These are phyloP conservation scores for Carnegiea gigantea DNA, from an alignment of 179 eudicot genomes.

Conservation along the genomic window DNA sequence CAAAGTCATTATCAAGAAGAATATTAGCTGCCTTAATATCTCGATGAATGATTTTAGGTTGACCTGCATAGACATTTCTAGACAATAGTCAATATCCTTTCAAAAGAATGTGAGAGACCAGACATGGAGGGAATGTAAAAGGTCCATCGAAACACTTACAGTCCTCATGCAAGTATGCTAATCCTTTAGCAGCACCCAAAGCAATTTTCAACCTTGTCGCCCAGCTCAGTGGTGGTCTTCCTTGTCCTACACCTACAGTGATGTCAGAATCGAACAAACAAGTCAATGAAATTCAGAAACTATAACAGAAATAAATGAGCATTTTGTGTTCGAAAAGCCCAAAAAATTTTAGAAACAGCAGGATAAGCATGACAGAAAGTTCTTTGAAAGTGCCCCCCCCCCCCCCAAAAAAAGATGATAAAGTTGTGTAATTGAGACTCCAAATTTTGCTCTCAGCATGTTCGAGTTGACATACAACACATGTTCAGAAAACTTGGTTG, in stretches of 20 bases:
- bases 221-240: conserved; percentile 60
- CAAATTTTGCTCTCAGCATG: background rate
- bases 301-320: background rate
- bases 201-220: conserved; percentile 69
- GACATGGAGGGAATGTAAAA: background rate
- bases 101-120: background rate
- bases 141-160: conserved; percentile 47
- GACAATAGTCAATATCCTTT: conserved; percentile 18
- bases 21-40: conserved; percentile 87
- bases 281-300: background rate
- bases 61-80: conserved; percentile 47
- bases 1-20: conserved; percentile 69
- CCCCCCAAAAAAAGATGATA: background rate
- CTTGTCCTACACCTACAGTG: conserved; percentile 44
- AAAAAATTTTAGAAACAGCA: background rate
- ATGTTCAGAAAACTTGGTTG: background rate
- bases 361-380: background rate
- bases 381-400: background rate
- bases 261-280: background rate
- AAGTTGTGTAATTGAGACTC: background rate
- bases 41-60: conserved; percentile 84
- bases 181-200: conserved; percentile 75
- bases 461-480: background rate
- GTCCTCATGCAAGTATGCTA: conserved; percentile 83
- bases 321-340: background rate